Percentiles rank a stretch among this genome's conserved stretches.
Evolutionary conservation across 768 basidiomycete species (phyloP).

Genomic region (Daedaleopsis nitida): DNA sequence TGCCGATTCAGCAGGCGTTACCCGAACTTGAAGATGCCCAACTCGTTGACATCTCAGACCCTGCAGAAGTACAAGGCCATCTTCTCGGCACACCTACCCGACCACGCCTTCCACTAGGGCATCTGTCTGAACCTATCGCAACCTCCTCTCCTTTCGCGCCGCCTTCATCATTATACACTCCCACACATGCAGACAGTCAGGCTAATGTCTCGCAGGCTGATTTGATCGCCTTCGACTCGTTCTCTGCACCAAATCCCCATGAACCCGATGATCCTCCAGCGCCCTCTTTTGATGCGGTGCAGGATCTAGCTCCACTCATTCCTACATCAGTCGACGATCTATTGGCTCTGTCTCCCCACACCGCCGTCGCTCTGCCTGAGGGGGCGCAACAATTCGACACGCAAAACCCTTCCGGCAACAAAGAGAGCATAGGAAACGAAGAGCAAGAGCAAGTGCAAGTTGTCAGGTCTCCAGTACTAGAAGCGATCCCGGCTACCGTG

Average conservation of each 20-base stretch:
- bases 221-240: constrained; percentile 47
- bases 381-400: background rate
- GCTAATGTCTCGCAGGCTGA: constrained; percentile 28
- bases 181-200: background rate
- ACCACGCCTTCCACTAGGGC: constrained; percentile 6
- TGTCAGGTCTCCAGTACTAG: constrained; percentile 3
- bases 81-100: background rate
- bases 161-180: background rate
- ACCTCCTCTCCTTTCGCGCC: background rate
- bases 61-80: background rate
- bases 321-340: constrained; percentile 24
- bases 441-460: constrained; percentile 23
- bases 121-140: background rate
- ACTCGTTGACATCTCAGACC: constrained; percentile 1
- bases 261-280: background rate
- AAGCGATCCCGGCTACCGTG: background rate
- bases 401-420: background rate
- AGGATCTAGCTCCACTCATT: background rate
- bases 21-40: constrained; percentile 11
- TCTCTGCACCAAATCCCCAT: constrained; percentile 29
- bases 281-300: background rate
- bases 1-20: constrained; percentile 17
- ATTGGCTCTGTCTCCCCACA: constrained; percentile 26
- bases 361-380: background rate
- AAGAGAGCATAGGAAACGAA: background rate